Base-by-base conservation (phyloP, 805 yeast species). In the Allodekkera sacchari region DNA sequence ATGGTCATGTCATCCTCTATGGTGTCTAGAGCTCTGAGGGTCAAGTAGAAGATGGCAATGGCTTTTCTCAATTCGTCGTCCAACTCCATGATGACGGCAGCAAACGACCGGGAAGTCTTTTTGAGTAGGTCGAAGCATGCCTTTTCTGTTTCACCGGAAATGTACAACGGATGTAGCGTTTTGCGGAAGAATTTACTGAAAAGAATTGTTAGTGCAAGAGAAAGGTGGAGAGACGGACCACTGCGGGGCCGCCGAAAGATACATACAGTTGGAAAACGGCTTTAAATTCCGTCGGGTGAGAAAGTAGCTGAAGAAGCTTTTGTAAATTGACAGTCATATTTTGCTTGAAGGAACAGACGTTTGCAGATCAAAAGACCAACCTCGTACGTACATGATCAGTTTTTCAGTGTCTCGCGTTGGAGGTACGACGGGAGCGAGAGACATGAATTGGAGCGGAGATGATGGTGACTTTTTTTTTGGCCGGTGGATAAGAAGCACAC, bases 1-100 rank as follows among this genome's bases (percentile, higher is more conserved):
- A 92, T 61, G 7, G 92, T 71, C 94, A 87, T 87, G 55, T 92
- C 97, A 56, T 92, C 98, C 56, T 92, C 98, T 34, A 92, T 70
- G 1, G 98, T 92, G 52, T 92, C 98, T 47, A 92, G 70, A 2
- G 95, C 98, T 38, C 98, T 71, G 42, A 92, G 62, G 15, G 87
- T 68, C 34, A 92, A 58, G 57, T 92, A 92, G 59, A 92, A 92
- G 5, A 92, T 37, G 87, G 77, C 77, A 39, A 84, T 70, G 1
- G 81, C 83, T 41, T 76, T 76, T 42, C 95, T 72, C 42, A 92
- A 63, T 48, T 87, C 95, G 0, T 96, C 96, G 52, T 85, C 80
- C 37, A 92, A 68, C 54, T 92, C 95, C 64, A 71, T 69, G 48
- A 89, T 89, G 15, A 92, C 98, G 0, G 94, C 84, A n/a, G 81